These are phyloP conservation scores for Penicillium sp. DNA, from an alignment of 2,329 filamentous ascomycete species.

Conservation along the genomic window DNA sequence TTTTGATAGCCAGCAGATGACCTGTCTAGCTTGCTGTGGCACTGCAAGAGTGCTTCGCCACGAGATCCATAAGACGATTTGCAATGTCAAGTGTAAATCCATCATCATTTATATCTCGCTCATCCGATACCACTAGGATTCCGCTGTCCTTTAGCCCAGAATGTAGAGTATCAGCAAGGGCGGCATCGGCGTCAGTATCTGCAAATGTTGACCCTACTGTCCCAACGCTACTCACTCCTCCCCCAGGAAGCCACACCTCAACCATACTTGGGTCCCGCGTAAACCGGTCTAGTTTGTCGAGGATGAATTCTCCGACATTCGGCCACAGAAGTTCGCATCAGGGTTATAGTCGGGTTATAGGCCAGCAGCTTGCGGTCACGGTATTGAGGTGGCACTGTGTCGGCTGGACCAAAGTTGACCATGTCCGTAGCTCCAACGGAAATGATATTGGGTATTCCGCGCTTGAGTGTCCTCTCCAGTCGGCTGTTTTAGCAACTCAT, in stretches of 20 bases:
- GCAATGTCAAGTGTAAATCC: neutral
- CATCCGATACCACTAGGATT: neutral
- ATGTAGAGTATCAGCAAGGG: neutral
- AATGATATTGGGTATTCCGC: neutral
- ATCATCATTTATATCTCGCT: neutral
- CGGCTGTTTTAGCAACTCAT: neutral
- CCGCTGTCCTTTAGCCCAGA: neutral
- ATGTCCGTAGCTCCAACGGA: slow-evolving; percentile 1
- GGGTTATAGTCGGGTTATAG: neutral
- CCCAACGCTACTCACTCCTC: neutral
- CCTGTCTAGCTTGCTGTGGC: neutral
- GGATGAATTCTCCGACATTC: neutral
- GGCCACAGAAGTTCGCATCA: neutral
- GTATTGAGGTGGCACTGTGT: neutral
- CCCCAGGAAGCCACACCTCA: neutral
- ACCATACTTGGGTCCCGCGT: neutral
- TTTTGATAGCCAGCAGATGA: neutral
- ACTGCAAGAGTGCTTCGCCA: neutral
- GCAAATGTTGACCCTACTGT: neutral
- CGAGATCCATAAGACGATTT: neutral
- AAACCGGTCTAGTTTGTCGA: neutral
- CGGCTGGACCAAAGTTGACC: neutral
- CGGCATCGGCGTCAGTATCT: neutral
- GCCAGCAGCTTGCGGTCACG: neutral
- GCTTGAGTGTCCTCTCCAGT: neutral